Conservation (phyloP, 208 protist genomes). For the Trypanosoma brucei region DNA sequence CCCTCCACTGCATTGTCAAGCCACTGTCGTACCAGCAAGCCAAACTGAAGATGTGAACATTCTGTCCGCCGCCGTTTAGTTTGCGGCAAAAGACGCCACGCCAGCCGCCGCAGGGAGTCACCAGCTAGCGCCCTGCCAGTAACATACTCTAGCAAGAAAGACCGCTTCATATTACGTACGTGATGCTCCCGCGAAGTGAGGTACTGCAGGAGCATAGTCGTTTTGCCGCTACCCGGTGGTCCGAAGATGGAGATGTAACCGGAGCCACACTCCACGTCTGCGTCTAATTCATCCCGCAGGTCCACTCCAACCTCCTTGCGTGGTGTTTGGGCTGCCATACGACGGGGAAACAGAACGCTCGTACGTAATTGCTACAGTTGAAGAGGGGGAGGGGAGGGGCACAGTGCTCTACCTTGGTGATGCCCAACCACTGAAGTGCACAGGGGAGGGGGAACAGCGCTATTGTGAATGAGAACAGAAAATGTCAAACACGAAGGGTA, state of each 20-base stretch:
- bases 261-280: slow-evolving; percentile 67
- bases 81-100: slow-evolving; percentile 16
- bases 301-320: slow-evolving; percentile 10
- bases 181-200: slow-evolving; percentile 46
- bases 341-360: no score
- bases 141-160: slow-evolving; percentile 39
- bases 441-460: no score
- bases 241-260: slow-evolving; percentile 73
- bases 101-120: slow-evolving; percentile 16
- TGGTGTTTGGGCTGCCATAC: background rate
- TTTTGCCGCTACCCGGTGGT: slow-evolving; percentile 78
- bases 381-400: no score
- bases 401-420: no score
- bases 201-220: slow-evolving; percentile 45
- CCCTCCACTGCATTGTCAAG: slow-evolving; percentile 30
- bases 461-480: no score
- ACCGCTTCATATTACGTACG: slow-evolving; percentile 14
- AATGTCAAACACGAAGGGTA: no score
- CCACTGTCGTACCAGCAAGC: slow-evolving; percentile 47
- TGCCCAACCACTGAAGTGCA: no score
- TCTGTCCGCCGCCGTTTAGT: slow-evolving; percentile 34
- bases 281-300: slow-evolving; percentile 65
- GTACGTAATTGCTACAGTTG: no score
- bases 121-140: slow-evolving; percentile 21
- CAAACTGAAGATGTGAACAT: slow-evolving; percentile 50